Percentiles rank a stretch among this genome's conserved stretches.
Evolutionary conservation across 176 grass and related monocot species (phyloP).

Genomic region (Elaeis guineensis): DNA sequence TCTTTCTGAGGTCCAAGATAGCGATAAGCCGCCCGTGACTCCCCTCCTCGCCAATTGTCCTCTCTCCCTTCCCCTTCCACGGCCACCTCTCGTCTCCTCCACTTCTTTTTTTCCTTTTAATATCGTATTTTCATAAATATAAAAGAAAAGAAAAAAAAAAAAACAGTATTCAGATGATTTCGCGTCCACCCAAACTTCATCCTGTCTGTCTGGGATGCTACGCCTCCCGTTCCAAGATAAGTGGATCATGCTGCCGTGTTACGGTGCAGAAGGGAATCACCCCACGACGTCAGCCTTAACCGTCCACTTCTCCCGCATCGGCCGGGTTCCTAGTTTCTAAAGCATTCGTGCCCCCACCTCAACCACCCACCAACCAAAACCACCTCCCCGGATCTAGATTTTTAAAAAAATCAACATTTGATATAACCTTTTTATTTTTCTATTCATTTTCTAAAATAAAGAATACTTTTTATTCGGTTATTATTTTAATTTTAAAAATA

Average conservation of each 20-base stretch:
- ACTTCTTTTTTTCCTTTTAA: too few species aligned
- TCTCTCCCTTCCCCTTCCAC: neutral
- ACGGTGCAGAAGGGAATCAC: neutral
- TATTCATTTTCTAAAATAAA: neutral
- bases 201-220: slow-evolving; percentile 17
- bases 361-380: slow-evolving; percentile 26
- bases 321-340: slow-evolving; percentile 1
- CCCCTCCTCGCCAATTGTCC: neutral
- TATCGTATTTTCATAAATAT: too few species aligned
- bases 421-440: neutral
- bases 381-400: too few species aligned
- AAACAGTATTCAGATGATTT: neutral
- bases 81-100: neutral
- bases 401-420: too few species aligned
- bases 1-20: slow-evolving; percentile 25
- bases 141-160: neutral
- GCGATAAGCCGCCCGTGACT: slow-evolving; percentile 27
- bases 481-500: too few species aligned
- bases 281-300: neutral
- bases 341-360: slow-evolving; percentile 29
- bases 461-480: neutral
- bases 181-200: slow-evolving; percentile 52
- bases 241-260: slow-evolving; percentile 4
- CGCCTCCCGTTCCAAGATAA: slow-evolving; percentile 52
- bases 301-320: neutral